These are phyloP conservation scores for Margaritispora aquatica DNA, from an alignment of 495 filamentous ascomycete species.

Conservation along the genomic window DNA sequence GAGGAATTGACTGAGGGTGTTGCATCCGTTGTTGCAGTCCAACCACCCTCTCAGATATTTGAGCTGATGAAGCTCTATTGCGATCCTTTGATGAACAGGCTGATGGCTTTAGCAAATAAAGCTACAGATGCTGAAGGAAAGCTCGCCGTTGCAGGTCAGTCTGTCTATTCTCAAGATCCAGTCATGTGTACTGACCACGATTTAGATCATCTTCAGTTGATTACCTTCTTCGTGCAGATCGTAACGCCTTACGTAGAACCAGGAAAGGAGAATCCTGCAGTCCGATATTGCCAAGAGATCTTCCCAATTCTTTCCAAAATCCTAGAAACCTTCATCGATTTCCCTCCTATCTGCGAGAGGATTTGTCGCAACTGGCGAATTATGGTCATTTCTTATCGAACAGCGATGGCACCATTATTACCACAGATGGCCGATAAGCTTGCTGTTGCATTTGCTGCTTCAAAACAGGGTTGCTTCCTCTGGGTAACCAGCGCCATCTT, in stretches of 20 bases:
- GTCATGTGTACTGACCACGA: slow-evolving; percentile 21
- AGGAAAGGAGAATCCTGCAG: slow-evolving; percentile 76
- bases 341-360: slow-evolving; percentile 83
- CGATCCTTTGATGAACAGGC: slow-evolving; percentile 78
- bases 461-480: slow-evolving; percentile 91
- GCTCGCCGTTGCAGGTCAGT: slow-evolving; percentile 70
- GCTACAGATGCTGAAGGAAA: slow-evolving; percentile 76
- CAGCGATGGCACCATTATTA: slow-evolving; percentile 77
- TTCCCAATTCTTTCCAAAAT: slow-evolving; percentile 81
- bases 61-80: slow-evolving; percentile 85
- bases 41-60: slow-evolving; percentile 73
- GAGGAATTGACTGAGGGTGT: slow-evolving; percentile 96
- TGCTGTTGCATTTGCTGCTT: slow-evolving; percentile 72
- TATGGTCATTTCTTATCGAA: slow-evolving; percentile 94
- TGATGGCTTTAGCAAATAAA: slow-evolving; percentile 81
- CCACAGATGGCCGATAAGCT: slow-evolving; percentile 82
- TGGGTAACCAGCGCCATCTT: slow-evolving; percentile 95
- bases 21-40: slow-evolving; percentile 80
- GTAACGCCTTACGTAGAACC: slow-evolving; percentile 70
- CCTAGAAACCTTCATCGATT: slow-evolving; percentile 75
- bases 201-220: slow-evolving; percentile 78
- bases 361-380: slow-evolving; percentile 92
- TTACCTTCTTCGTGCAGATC: slow-evolving; percentile 81
- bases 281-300: slow-evolving; percentile 93
- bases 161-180: not conserved